Evolutionary conservation across 495 filamentous ascomycete genomes (phyloP), one percentile per base, ranked within the genome.

Genomic region (Aspergillus incahuasiensis): DNA sequence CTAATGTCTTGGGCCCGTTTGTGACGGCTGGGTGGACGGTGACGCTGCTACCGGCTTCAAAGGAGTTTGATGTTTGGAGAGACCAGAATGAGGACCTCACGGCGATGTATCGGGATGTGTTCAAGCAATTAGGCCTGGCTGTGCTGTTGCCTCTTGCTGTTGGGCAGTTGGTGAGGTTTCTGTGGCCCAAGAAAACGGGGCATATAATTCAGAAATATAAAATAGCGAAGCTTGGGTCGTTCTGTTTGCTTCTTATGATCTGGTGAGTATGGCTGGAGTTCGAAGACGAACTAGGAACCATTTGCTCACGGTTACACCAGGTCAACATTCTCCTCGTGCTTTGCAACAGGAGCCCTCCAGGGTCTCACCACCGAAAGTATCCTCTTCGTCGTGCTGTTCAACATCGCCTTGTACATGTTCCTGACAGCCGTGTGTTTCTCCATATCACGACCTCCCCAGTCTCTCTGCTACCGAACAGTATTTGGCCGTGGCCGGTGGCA

Each of bases 321-420:
- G 77, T 64, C 77, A 7, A 80, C 78, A 1, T 81, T 81, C 57
- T 81, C 79, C 3, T 78, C 76, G 2, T 78, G 76, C 30, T 82
- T 82, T 55, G 72, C 78, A 35, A 81, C 79, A 11, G 73, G 74
- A 2, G 75, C 79, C 5, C 69, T 82, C 7, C 76, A 76, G 34
- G 48, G 60, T 21, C 64, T 82, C 18, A 75, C 77, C 0, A 63
- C 70, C 6, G 69, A 73, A 48, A 79, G 70, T 46, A 64, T 82
- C 19, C 58, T 78, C 53, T 82, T 81, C 57, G 74, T 78, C 32
- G 72, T 78, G 1, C 63, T 79, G 12, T 72, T 82, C 61, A 82
- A 82, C 52, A 64, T 81, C 30, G 74, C 69, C 22, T 67, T 79
- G n/a, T 82, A 82, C 49, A 62, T 80, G 49, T 60, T 74, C 41